Evolutionary conservation across 805 yeast genomes (phyloP).

Genomic region (Saccharomycopsis sp.): DNA sequence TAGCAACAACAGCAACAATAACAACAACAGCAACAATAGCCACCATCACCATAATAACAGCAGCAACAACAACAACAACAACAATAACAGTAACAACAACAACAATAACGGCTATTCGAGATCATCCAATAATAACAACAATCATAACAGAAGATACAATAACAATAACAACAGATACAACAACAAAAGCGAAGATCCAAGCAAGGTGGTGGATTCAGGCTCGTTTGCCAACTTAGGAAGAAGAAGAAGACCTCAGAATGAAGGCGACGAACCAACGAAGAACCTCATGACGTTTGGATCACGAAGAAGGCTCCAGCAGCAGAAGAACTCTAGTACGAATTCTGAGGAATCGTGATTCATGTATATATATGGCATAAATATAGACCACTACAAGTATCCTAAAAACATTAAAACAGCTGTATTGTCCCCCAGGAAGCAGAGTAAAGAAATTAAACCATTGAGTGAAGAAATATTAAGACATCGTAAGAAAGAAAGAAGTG

Average conservation of each 20-base stretch:
- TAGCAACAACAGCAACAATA: slow-evolving; percentile 8
- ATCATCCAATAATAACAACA: not conserved
- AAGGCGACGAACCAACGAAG: not conserved
- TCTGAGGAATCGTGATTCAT: not conserved
- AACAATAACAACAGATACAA: not conserved
- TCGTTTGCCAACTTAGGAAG: slow-evolving; percentile 13
- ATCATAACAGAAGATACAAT: slow-evolving; percentile 2
- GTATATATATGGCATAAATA: not conserved
- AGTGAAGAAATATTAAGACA: not conserved
- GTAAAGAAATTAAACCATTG: not conserved
- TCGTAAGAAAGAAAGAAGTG: not conserved
- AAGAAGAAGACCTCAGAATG: slow-evolving; percentile 12
- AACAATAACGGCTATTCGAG: slow-evolving; percentile 1
- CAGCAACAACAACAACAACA: not conserved
- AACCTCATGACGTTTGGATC: slow-evolving; percentile 15
- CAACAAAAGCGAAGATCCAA: slow-evolving; percentile 1
- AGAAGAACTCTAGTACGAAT: not conserved
- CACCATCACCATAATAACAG: slow-evolving; percentile 6
- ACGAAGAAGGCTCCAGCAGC: slow-evolving; percentile 15
- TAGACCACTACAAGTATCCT: not conserved
- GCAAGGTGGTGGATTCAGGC: slow-evolving; percentile 12
- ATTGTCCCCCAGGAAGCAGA: not conserved
- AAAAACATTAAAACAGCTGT: not conserved
- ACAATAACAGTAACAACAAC: not conserved
- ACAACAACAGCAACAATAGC: slow-evolving; percentile 13